Conservation (phyloP, 2,329 filamentous ascomycete species). For the Fonsecaea monophora region DNA sequence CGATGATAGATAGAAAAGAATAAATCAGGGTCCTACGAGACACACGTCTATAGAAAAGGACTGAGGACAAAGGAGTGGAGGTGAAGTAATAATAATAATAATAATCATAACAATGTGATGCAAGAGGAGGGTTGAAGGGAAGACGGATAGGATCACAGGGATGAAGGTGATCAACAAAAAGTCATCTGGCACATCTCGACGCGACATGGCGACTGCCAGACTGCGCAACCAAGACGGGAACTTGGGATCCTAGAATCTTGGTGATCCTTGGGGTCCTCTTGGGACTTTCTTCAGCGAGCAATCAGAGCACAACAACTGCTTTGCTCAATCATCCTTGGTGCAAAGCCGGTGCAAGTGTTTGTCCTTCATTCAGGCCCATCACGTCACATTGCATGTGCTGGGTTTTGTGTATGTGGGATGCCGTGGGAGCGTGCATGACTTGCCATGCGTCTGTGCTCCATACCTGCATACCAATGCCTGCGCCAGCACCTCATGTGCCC, state of each 20-base stretch:
- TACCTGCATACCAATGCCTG: too few species aligned
- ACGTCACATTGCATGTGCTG: background rate
- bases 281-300: background rate
- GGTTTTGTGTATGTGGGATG: background rate
- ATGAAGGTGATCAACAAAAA: background rate
- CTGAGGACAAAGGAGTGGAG: background rate
- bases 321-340: background rate
- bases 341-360: background rate
- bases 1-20: background rate
- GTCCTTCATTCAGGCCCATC: background rate
- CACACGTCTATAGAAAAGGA: background rate
- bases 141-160: background rate
- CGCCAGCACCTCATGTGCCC: too few species aligned
- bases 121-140: background rate
- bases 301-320: background rate
- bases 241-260: background rate
- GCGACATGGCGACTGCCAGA: background rate
- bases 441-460: too few species aligned
- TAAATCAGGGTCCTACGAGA: background rate
- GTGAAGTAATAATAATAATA: background rate
- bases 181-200: background rate
- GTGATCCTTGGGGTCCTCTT: background rate
- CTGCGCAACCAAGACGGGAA: background rate
- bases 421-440: background rate
- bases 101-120: constrained; percentile 1